Evolutionary conservation across 345 rosid genomes (phyloP), one percentile per base, ranked within the genome.

Genomic region (Linum lewisii): DNA sequence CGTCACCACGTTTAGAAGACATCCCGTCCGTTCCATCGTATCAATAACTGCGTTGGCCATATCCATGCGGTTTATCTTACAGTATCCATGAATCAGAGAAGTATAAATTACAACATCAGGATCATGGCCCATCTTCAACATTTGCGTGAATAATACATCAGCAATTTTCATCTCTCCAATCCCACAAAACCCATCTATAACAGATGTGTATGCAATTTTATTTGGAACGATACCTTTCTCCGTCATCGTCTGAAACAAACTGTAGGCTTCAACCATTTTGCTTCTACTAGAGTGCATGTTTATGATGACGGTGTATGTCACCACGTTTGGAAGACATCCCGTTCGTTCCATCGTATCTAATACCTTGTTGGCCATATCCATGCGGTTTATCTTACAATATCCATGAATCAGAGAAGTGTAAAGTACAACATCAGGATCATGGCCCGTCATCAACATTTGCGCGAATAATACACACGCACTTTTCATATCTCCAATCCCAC

Each of bases 401-500:
- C 85, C 85, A 69, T 71, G 73, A 57, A 81, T 74, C 58, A 83
- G 63, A 61, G 81, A 73, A 34, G 81, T 80, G 58, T 74, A 83
- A 55, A 84, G 77, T 36, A 64, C 68, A 57, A 77, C 73, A 57
- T 68, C 81, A 37, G 82, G 79, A 42, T 37, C 21, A 52, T 62
- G 66, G 22, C 73, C 78, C 64, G 23, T 58, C 19, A 4, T 29
- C 49, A 22, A 50, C 82, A 78, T 81, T 49, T 73, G 60, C 15
- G 25, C 34, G 45, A 66, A 75, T 32, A 81, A 47, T 18, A 56
- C 63, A 69, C 66, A 56, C 59, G 82, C 85, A 65, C 21, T 77
- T 44, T 58, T 65, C 80, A 81, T 69, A n/a, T 79, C 71, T 51
- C 81, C 73, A 63, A 34, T 61, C 64, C 71, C 73, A 60, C 77